Conservation (phyloP, 2,329 filamentous ascomycete genomes). For the Alternaria longipes region DNA sequence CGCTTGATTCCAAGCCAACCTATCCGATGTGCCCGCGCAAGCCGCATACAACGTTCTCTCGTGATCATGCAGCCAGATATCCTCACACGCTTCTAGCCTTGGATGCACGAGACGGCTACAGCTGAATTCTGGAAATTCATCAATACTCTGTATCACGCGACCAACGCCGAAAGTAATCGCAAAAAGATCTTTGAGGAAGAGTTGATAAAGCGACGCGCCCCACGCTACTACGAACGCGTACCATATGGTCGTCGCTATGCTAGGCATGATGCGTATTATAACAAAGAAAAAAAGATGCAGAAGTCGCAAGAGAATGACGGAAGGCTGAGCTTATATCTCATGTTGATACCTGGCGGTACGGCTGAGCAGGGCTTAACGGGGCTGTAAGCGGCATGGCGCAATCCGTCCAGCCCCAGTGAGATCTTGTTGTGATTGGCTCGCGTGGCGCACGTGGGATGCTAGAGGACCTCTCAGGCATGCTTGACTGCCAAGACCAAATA, state of each 20-base stretch:
- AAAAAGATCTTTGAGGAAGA: constrained; percentile 36
- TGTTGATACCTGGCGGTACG: constrained; percentile 15
- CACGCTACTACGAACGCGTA: constrained; percentile 36
- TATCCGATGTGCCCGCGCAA: constrained; percentile 33
- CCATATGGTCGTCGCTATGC: constrained; percentile 21
- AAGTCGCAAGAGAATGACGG: not conserved
- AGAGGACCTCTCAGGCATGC: constrained; percentile 6
- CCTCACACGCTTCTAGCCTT: constrained; percentile 41
- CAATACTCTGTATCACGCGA: constrained; percentile 37
- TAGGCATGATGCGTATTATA: constrained; percentile 17
- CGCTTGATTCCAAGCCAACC: constrained; percentile 40
- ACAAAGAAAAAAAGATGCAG: not conserved
- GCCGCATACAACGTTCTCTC: constrained; percentile 40
- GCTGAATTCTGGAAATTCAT: constrained; percentile 38
- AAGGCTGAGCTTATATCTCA: constrained; percentile 12
- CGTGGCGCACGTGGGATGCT: constrained; percentile 12
- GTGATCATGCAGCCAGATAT: constrained; percentile 43
- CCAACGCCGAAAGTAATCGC: constrained; percentile 35
- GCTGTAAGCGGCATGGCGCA: constrained; percentile 8
- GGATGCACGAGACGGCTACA: constrained; percentile 37
- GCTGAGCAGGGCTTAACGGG: constrained; percentile 6
- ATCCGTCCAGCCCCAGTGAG: constrained; percentile 1
- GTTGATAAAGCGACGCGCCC: constrained; percentile 39
- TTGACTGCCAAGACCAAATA: not conserved
- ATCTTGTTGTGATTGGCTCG: constrained; percentile 1